Percentiles rank a stretch among this genome's conserved stretches.
Conservation (phyloP, 495 filamentous ascomycete species). For the Collariella sp. region DNA sequence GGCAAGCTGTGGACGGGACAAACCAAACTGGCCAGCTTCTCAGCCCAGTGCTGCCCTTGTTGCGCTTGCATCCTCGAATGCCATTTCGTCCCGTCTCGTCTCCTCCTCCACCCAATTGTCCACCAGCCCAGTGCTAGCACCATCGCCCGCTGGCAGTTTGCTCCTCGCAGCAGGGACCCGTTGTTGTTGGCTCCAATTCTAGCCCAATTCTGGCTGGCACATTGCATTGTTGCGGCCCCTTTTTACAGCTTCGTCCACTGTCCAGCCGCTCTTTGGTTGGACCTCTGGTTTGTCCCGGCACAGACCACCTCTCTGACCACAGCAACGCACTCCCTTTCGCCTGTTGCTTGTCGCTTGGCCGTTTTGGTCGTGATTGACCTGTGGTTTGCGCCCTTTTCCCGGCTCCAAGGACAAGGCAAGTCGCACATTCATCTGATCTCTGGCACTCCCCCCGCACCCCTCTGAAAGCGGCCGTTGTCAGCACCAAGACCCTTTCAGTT, state of each 20-base stretch:
- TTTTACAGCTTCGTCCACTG: not conserved
- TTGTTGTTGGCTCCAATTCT: too few species aligned
- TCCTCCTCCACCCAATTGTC: slow-evolving; percentile 1
- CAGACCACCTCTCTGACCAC: too few species aligned
- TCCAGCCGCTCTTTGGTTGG: not conserved
- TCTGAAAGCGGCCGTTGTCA: too few species aligned
- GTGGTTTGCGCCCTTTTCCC: slow-evolving; percentile 2
- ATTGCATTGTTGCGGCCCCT: not conserved
- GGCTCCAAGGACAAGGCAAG: not conserved
- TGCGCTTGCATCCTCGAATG: slow-evolving; percentile 9
- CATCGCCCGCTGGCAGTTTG: slow-evolving; percentile 1
- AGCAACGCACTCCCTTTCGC: not conserved
- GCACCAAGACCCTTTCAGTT: too few species aligned
- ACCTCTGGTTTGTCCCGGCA: too few species aligned
- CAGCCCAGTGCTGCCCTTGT: not conserved
- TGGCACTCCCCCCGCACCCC: not conserved
- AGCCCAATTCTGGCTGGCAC: too few species aligned
- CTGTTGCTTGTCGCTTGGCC: not conserved
- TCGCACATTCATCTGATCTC: not conserved
- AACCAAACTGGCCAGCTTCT: not conserved
- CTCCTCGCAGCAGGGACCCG: not conserved
- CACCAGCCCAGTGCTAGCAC: not conserved
- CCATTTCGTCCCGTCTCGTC: slow-evolving; percentile 18
- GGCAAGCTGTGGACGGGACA: not conserved
- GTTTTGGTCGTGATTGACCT: slow-evolving; percentile 1